Evolutionary conservation across 2,329 filamentous ascomycete species (phyloP).

Genomic region (Xenoacremonium recifei): DNA sequence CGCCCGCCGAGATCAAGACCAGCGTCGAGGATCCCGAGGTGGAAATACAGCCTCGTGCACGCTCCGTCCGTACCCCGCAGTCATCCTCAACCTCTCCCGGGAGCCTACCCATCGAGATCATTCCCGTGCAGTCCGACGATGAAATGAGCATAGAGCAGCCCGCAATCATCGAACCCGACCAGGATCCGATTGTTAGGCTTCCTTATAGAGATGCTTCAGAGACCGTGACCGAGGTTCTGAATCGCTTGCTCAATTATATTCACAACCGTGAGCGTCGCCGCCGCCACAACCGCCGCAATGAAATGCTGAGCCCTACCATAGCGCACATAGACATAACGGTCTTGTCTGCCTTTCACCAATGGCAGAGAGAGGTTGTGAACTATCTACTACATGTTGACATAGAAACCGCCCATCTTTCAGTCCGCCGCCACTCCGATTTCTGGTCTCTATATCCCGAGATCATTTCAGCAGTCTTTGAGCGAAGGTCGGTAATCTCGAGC

Average conservation of each 20-base stretch:
- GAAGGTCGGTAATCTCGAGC: constrained; percentile 44
- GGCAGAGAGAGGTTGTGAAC: constrained; percentile 49
- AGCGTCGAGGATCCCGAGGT: constrained; percentile 48
- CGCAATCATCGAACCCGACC: constrained; percentile 19
- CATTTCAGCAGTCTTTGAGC: constrained; percentile 31
- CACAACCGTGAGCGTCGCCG: constrained; percentile 24
- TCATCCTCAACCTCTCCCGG: constrained; percentile 38
- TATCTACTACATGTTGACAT: constrained; percentile 36
- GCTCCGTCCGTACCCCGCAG: constrained; percentile 24
- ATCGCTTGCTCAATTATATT: constrained; percentile 37
- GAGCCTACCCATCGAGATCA: constrained; percentile 45
- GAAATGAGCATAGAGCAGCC: constrained; percentile 33
- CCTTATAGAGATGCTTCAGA: constrained; percentile 41
- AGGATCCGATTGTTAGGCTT: constrained; percentile 41
- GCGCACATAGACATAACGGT: constrained; percentile 42
- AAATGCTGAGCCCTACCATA: constrained; percentile 35
- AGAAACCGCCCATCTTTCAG: constrained; percentile 40
- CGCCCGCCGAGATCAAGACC: constrained; percentile 34
- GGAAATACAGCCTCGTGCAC: constrained; percentile 30
- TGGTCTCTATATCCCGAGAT: constrained; percentile 54
- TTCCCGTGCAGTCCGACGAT: constrained; percentile 38
- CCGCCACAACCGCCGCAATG: background rate
- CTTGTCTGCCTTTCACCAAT: constrained; percentile 44
- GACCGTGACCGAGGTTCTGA: constrained; percentile 30
- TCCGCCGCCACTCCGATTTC: constrained; percentile 44